Conservation (phyloP, 2,329 filamentous ascomycete species). For the Aspergillus sp. region DNA sequence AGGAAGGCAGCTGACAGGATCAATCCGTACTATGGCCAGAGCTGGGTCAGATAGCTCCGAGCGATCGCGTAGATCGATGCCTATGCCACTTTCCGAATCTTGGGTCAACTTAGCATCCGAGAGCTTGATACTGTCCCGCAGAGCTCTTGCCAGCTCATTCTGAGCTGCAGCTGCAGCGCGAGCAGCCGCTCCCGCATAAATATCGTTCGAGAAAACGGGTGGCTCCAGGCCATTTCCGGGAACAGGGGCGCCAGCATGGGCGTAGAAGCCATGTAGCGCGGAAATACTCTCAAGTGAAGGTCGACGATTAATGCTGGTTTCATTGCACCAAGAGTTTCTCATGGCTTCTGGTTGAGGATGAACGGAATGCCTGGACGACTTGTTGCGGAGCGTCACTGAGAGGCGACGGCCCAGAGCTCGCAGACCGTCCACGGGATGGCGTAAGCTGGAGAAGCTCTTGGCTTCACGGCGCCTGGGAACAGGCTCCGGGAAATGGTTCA, state of each 20-base stretch:
- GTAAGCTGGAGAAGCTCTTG: conserved; percentile 47
- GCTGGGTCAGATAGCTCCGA: conserved; percentile 38
- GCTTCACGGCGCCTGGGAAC: conserved; percentile 36
- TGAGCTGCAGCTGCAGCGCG: conserved; percentile 53
- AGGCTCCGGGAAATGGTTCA: conserved; percentile 33
- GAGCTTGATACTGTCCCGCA: conserved; percentile 33
- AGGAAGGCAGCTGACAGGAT: conserved; percentile 58
- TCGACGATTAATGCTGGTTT: conserved; percentile 36
- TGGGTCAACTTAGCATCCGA: conserved; percentile 34
- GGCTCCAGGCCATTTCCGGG: conserved; percentile 41
- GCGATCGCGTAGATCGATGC: conserved; percentile 45
- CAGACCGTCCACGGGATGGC: conserved; percentile 45
- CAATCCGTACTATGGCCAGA: conserved; percentile 45
- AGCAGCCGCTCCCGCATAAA: conserved; percentile 47
- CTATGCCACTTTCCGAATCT: conserved; percentile 54
- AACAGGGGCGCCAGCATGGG: conserved; percentile 33
- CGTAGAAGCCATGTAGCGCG: conserved; percentile 37
- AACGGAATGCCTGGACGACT: conserved; percentile 35
- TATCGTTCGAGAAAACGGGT: conserved; percentile 43
- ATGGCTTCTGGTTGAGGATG: conserved; percentile 21
- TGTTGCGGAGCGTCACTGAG: conserved; percentile 43
- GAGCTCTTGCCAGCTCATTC: conserved; percentile 44
- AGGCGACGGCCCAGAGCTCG: conserved; percentile 44
- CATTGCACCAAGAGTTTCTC: conserved; percentile 29
- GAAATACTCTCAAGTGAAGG: conserved; percentile 39